Evolutionary conservation across 1,139 yeast species (phyloP), one percentile per base, ranked within the genome.

Genomic region (Pichia sp.): DNA sequence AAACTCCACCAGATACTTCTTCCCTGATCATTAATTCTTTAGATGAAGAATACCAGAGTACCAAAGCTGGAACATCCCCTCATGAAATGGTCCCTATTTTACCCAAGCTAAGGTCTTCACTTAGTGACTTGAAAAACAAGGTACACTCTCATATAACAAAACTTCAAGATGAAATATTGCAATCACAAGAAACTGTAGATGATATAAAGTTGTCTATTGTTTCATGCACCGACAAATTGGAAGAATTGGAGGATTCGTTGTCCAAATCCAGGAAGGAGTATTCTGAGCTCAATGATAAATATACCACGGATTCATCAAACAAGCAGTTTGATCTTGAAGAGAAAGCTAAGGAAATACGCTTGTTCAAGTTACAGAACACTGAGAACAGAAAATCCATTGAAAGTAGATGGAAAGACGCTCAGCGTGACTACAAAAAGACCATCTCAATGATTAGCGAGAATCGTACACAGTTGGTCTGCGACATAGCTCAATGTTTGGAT

Each of bases 121-220:
- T 52, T 59, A 73, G 45, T 64, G 72, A 47, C 64, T 67, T 26
- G 73, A 73, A 53, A 69, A 85, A 23, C 70, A 29, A n/a, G n/a
- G 76, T 56, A 70, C 75, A 61, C 47, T 49, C 61, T 8, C 56
- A 62, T 23, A 50, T 55, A 16, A 47, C 49, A 3, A 30, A 47
- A 5, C n/a, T 55, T 29, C 87, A 85, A 62, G 88, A 84, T 56
- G 86, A 85, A 45, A 74, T 78, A 6, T 75, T 82, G 30, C 75
- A 76, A 61, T 62, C 81, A n/a, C 87, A 84, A 64, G 88, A 84
- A 54, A 74, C 72, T 53, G 73, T 83, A 44, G 92, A 86, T 59
- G 73, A 78, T 42, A 67, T 81, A 15, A 75, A 74, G 47, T 87
- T 85, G 58, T 72, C 74, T 16, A 74, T 84, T 5, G 72, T 74